A percentile compares a stretch with the other conserved stretches of the same genome.
These are phyloP conservation scores for Colletotrichum viniferum DNA, from an alignment of 2,329 filamentous ascomycete genomes.

Conservation along the genomic window DNA sequence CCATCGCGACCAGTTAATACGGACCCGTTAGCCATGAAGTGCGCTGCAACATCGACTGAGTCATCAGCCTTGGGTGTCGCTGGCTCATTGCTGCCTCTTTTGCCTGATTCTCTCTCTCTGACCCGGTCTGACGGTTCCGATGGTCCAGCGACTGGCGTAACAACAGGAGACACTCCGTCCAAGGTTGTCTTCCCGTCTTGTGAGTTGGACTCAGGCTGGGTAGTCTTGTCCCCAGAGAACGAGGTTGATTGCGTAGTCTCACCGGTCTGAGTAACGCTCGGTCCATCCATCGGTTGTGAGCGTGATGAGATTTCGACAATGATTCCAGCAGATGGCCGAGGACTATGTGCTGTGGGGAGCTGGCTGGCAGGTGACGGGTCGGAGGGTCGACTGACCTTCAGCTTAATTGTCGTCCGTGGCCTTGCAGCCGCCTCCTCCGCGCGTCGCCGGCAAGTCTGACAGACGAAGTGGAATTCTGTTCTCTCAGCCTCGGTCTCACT, in stretches of 20 bases:
- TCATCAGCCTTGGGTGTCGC: background rate
- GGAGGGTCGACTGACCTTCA: slow-evolving; percentile 48
- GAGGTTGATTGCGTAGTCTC: background rate
- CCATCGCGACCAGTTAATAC: background rate
- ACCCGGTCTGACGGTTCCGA: background rate
- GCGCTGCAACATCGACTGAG: background rate
- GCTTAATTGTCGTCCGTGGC: slow-evolving; percentile 53
- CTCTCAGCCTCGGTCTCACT: slow-evolving; percentile 79
- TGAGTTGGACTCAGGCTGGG: background rate
- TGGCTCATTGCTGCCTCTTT: background rate
- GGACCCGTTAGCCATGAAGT: background rate
- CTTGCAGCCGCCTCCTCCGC: slow-evolving; percentile 68
- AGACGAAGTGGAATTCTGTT: slow-evolving; percentile 88
- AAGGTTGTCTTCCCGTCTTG: background rate
- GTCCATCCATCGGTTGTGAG: background rate
- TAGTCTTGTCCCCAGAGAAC: background rate
- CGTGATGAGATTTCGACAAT: background rate
- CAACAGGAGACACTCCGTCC: background rate
- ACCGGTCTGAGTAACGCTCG: background rate
- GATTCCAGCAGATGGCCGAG: background rate
- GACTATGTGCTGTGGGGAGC: background rate
- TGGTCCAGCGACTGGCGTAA: background rate
- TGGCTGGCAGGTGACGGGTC: background rate
- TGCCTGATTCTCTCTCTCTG: background rate
- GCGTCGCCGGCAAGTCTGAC: slow-evolving; percentile 74